Evolutionary conservation across 768 basidiomycete genomes (phyloP), one percentile per base, ranked within the genome.

Genomic region (Hebeloma cylindrosporum): DNA sequence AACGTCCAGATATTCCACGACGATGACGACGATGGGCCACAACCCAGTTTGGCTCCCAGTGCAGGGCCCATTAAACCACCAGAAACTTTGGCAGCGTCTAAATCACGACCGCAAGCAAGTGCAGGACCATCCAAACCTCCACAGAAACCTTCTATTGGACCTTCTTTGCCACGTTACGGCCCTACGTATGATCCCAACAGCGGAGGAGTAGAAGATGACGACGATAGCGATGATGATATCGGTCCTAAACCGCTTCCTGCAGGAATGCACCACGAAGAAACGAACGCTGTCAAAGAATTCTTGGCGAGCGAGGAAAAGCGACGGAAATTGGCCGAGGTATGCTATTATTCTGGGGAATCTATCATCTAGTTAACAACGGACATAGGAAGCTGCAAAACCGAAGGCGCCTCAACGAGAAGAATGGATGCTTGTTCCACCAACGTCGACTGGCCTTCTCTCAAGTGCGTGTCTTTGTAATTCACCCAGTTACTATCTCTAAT

Each of bases 361-460:
- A 37, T 18, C 14, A n/a, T 22, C 9, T 10, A 7, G 4, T 10
- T 16, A 22, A 18, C 25, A 20, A 40, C 51, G 18, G 21, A 14
- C 39, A 34, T 55, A 87, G 80, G 92, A 88, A 71, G 86, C 83
- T 1, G 67, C 73, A 8, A 84, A 86, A 55, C 88, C 88, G 8
- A 93, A 92, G 63, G 76, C 78, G 28, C 69, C 82, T 28, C 71
- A 91, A 63, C 81, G 96, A 31, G 91, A 97, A 14, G 93, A 94
- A 63, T 99, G 96, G 96, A 99, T 99, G 96, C 75, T 98, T 33
- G 86, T 88, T 1, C 95, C 95, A 1, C 95, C 96, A 0, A 81
- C 85, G 14, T 79, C 83, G 1, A 83, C 88, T 2, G 88, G 88
- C 50, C 64, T 95, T 9, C 72, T 94, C 4, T 78, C 77, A 35